Conservation (phyloP, 2,329 filamentous ascomycete species). For the Pyrenophora graminea region DNA sequence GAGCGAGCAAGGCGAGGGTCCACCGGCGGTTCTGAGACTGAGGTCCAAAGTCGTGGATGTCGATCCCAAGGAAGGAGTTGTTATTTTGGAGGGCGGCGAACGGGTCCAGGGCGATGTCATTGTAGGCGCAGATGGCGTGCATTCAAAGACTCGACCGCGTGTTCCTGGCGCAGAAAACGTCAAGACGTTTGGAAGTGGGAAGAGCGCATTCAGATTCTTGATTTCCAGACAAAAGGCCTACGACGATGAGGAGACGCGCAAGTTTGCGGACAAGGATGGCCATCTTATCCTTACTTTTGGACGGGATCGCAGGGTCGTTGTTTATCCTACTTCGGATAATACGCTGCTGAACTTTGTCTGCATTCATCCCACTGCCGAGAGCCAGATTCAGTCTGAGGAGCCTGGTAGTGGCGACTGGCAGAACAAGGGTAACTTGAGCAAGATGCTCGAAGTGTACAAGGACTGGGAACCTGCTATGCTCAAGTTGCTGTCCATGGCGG, state of each 20-base stretch:
- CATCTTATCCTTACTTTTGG: constrained; percentile 52
- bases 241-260: constrained; percentile 47
- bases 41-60: constrained; percentile 52
- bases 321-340: constrained; percentile 55
- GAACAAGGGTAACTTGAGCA: constrained; percentile 41
- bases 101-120: constrained; percentile 55
- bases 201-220: constrained; percentile 63
- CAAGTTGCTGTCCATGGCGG: constrained; percentile 47
- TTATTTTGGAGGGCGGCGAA: constrained; percentile 47
- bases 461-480: constrained; percentile 44
- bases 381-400: constrained; percentile 22
- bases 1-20: constrained; percentile 40
- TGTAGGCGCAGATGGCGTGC: constrained; percentile 61
- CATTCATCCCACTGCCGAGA: constrained; percentile 47
- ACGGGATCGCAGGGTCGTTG: constrained; percentile 51
- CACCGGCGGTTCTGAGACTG: constrained; percentile 47
- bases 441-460: constrained; percentile 49
- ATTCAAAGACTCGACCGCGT: constrained; percentile 41
- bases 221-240: constrained; percentile 53
- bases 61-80: constrained; percentile 38
- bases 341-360: constrained; percentile 53
- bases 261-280: constrained; percentile 46
- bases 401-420: constrained; percentile 40
- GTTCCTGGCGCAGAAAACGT: constrained; percentile 37
- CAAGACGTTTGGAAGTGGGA: constrained; percentile 54